phyloP scores from a whole-genome alignment of 139 green algal genomes.

The Micractinium sp. region DNA sequence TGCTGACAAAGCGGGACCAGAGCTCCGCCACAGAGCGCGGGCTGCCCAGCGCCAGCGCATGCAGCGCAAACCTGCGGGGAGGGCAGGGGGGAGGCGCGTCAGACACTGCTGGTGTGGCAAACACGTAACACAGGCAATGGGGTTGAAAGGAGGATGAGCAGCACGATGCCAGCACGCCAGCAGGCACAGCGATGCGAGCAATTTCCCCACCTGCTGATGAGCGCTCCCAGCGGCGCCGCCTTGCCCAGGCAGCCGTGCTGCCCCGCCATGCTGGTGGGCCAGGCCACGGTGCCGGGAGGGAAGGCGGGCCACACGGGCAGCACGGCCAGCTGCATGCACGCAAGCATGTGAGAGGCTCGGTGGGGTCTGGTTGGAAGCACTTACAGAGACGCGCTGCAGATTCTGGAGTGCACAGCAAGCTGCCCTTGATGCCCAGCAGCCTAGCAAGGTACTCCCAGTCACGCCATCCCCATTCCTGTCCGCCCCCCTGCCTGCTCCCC shows the following conservation, averaged over 20 bases:
- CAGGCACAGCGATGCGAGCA: background rate
- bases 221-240: slow-evolving; percentile 29
- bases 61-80: slow-evolving; percentile 62
- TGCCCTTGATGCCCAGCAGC: no score
- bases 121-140: background rate
- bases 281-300: slow-evolving; percentile 5
- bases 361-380: no score
- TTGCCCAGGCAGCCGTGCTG: slow-evolving; percentile 36
- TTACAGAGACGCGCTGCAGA: no score
- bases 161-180: background rate
- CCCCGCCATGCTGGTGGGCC: background rate
- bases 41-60: slow-evolving; percentile 75
- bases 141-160: background rate
- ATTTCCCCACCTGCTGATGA: slow-evolving; percentile 17
- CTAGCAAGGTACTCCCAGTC: no score
- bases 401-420: no score
- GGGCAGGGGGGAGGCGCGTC: no score
- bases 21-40: slow-evolving; percentile 69
- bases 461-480: no score
- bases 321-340: background rate
- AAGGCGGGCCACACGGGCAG: slow-evolving; percentile 23
- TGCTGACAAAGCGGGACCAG: slow-evolving; percentile 67
- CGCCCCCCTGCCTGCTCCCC: no score
- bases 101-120: no score
- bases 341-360: background rate